phyloP scores from a whole-genome alignment of 371 early-diverging fungal genomes.

The Batrachochytrium dendrobatidis region DNA sequence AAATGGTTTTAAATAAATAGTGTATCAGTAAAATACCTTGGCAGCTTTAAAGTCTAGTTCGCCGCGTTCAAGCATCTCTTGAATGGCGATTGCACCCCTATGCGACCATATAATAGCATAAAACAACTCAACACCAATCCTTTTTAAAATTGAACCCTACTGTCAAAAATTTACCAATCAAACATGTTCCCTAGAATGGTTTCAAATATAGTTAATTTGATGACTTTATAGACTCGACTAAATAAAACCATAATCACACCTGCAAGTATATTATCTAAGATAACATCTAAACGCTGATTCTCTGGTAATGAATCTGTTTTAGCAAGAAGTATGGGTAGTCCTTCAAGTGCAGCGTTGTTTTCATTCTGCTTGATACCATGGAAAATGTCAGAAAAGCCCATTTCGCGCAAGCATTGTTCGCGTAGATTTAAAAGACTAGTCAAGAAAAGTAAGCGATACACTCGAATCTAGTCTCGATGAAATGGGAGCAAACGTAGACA shows the following conservation, averaged over 20 bases:
- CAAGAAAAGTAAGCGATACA: background rate
- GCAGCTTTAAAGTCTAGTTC: conserved; percentile 49
- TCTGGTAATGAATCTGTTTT: conserved; percentile 36
- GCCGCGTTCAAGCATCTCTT: conserved; percentile 42
- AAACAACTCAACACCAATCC: background rate
- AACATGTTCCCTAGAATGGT: conserved; percentile 61
- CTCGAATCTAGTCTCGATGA: background rate
- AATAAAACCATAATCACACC: too few species aligned
- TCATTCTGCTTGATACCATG: conserved; percentile 53
- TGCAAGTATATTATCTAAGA: conserved; percentile 56
- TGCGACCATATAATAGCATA: background rate
- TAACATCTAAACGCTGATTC: conserved; percentile 20
- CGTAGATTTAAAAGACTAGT: conserved; percentile 59
- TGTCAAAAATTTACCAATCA: conserved; percentile 57
- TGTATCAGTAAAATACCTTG: too few species aligned
- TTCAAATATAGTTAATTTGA: background rate
- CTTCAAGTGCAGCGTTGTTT: conserved; percentile 46
- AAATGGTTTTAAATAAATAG: too few species aligned
- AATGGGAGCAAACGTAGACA: background rate
- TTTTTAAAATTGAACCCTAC: too few species aligned
- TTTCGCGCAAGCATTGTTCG: conserved; percentile 67
- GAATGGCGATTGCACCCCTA: conserved; percentile 43
- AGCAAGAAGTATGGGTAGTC: conserved; percentile 34
- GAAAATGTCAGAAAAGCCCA: conserved; percentile 63
- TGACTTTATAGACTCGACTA: too few species aligned